Evolutionary conservation across 441 rosid genomes (phyloP).

Genomic region (Euphorbia corollata): DNA sequence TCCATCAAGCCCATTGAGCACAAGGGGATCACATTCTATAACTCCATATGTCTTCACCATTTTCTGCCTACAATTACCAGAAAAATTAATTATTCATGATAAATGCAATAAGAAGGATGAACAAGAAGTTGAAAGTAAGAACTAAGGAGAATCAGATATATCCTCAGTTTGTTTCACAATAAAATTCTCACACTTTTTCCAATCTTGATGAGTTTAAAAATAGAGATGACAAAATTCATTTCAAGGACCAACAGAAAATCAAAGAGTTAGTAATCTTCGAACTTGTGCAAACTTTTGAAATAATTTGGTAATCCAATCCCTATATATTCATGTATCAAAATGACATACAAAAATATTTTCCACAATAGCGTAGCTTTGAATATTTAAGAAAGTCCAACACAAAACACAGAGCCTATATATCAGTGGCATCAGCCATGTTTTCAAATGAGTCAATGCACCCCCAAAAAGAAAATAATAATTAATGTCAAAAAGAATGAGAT

Average conservation of each 20-base stretch:
- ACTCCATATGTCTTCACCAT: conserved; percentile 61
- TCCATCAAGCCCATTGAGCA: conserved; percentile 64
- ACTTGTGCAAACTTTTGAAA: not conserved
- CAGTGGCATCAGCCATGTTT: conserved; percentile 8
- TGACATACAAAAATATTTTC: not conserved
- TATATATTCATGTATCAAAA: not conserved
- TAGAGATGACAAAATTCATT: not conserved
- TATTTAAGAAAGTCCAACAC: not conserved
- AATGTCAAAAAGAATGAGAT: conserved; percentile 5
- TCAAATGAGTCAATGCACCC: conserved; percentile 13
- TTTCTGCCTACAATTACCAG: conserved; percentile 46
- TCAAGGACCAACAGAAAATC: not conserved
- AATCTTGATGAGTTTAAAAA: not conserved
- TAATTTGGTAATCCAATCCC: not conserved
- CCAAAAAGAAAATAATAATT: not conserved
- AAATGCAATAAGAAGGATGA: not conserved
- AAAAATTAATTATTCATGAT: conserved; percentile 11
- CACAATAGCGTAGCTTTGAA: not conserved
- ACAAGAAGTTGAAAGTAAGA: not conserved
- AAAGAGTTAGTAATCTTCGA: not conserved
- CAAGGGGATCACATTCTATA: conserved; percentile 70
- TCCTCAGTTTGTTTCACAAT: not conserved
- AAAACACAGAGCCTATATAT: not conserved
- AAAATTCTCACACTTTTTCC: not conserved
- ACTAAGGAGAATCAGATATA: not conserved